Base-by-base conservation (phyloP, 1,284 basidiomycete species). In the Trichosporon sp. region DNA sequence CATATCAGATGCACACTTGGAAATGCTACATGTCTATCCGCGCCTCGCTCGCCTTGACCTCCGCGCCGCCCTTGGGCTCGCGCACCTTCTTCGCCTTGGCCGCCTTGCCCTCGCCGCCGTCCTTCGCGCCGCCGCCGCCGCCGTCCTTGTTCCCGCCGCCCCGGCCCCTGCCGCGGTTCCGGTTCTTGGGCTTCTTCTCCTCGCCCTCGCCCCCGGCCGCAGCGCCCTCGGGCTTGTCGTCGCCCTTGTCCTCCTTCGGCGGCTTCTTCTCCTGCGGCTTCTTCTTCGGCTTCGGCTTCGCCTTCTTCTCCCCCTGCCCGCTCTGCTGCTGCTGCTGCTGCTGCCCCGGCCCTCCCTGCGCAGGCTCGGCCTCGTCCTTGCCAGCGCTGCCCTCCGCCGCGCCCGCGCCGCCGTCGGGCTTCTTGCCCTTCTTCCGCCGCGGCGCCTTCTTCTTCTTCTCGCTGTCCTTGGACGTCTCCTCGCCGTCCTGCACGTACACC, bases 401-500 rank as follows among this genome's bases (percentile, higher is more conserved):
- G 44, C 53, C 60, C 25, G 63, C 38, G 32, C 64, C 65, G 63
- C 65, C 72, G 31, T 65, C 64, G 5, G 42, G 34, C 47, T 35
- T 64, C 67, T 74, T 68, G 62, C 70, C 70, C 67, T 70, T 71
- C 32, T 51, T 51, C 47, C 58, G 60, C 18, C 51, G 35, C 38
- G 47, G 65, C 18, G 58, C 53, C 44, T 38, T 27, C 65, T 74
- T 65, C 66, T 58, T 56, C 66, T 73, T 65, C 35, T 60, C 34
- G 65, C 68, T 71, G 60, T 68, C 70, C 15, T 42, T 38, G 44
- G 42, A 62, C 63, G 71, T 68, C 51, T 69, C 70, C 38, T 70
- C 51, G 65, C 69, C 67, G 71, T 38, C 71, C 47, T 2, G 72
- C 32, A 78, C 74, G 23, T 70, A 73, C 13, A 81, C 78, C n/a